Evolutionary conservation across 805 yeast species (phyloP).

Genomic region (Starmerella sp.): DNA sequence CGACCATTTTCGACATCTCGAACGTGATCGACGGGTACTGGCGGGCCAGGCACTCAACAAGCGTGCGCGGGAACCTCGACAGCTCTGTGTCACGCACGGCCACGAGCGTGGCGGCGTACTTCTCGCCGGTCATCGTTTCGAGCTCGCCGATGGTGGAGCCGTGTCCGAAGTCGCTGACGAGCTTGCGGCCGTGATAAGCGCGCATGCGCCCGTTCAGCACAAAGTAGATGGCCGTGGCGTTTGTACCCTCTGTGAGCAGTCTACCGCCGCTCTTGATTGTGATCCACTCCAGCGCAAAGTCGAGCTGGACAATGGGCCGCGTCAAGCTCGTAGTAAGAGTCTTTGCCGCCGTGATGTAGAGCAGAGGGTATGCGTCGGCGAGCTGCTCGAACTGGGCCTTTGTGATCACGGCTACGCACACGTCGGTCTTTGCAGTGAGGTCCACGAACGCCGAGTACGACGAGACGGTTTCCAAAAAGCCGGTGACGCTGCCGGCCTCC

Average conservation of each 20-base stretch:
- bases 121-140: slow-evolving; percentile 72
- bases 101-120: slow-evolving; percentile 55
- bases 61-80: slow-evolving; percentile 81
- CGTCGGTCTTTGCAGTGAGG: slow-evolving; percentile 48
- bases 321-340: slow-evolving; percentile 58
- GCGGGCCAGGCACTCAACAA: slow-evolving; percentile 73
- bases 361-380: slow-evolving; percentile 62
- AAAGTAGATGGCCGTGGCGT: slow-evolving; percentile 57
- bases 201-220: slow-evolving; percentile 20
- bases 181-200: slow-evolving; percentile 16
- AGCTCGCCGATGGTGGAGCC: slow-evolving; percentile 93
- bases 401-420: slow-evolving; percentile 62
- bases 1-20: slow-evolving; percentile 78
- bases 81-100: slow-evolving; percentile 86
- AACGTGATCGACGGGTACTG: slow-evolving; percentile 86
- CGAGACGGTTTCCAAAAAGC: slow-evolving; percentile 69
- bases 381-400: slow-evolving; percentile 50
- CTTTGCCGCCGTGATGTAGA: slow-evolving; percentile 69
- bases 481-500: slow-evolving; percentile 72
- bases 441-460: slow-evolving; percentile 64
- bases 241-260: slow-evolving; percentile 68
- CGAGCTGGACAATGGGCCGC: slow-evolving; percentile 57
- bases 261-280: slow-evolving; percentile 79
- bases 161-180: slow-evolving; percentile 75
- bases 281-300: slow-evolving; percentile 91